Evolutionary conservation across 768 basidiomycete genomes (phyloP).

Genomic region (Termitomyces sp.): DNA sequence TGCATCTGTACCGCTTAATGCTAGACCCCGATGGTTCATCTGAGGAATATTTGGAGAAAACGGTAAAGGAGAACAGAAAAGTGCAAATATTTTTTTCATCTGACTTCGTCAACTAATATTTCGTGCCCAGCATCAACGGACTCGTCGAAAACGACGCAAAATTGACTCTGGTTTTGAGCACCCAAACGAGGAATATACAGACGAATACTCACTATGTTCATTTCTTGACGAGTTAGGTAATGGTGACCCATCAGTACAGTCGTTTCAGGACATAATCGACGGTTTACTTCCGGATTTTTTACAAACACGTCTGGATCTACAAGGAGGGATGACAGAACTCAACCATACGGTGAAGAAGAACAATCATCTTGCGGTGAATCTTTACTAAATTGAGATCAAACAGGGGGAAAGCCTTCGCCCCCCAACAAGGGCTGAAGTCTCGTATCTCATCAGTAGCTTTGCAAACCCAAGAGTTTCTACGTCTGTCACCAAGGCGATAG

Average conservation of each 20-base stretch:
- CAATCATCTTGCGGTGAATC: background rate
- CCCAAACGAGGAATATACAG: background rate
- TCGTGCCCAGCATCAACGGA: background rate
- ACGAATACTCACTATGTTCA: conserved; percentile 3
- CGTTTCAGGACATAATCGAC: conserved; percentile 28
- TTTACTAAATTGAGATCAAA: background rate
- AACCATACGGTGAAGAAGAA: conserved; percentile 18
- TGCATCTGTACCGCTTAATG: background rate
- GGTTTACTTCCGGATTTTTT: conserved; percentile 22
- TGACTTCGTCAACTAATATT: background rate
- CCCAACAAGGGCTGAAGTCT: conserved; percentile 35
- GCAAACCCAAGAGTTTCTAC: conserved; percentile 10
- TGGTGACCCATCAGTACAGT: conserved; percentile 8
- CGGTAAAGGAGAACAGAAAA: conserved; percentile 1
- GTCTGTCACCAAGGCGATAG: conserved; percentile 25
- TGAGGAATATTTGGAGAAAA: conserved; percentile 9
- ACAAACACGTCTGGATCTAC: conserved; percentile 16
- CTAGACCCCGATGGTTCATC: conserved; percentile 1
- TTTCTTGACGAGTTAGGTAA: conserved; percentile 17
- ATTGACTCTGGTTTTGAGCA: background rate
- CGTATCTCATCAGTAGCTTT: conserved; percentile 25
- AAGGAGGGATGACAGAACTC: conserved; percentile 16
- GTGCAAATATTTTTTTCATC: background rate
- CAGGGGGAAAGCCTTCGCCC: conserved; percentile 34
- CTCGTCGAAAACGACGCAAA: conserved; percentile 15